Evolutionary conservation across 2,329 filamentous ascomycete species (phyloP), one percentile per base, ranked within the genome.

Genomic region (Fusarium odoratissimum): DNA sequence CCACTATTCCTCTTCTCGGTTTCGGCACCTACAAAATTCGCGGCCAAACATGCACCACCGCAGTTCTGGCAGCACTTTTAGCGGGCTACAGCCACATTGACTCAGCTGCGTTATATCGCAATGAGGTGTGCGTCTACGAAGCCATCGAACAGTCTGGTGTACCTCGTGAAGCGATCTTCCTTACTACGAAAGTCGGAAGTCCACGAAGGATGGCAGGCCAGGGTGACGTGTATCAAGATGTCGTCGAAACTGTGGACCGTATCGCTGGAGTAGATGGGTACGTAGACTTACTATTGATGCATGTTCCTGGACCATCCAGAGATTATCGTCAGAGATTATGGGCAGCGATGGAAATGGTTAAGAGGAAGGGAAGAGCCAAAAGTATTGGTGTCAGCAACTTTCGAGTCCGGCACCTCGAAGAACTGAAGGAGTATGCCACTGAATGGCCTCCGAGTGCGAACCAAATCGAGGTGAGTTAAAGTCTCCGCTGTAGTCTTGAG

Each of bases 351-450:
- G 91, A 93, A 81, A 87, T 83, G 78, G 80, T 92, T 44, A 83
- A 89, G 66, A 82, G 84, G 19, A 87, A 90, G 71, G 91, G 91
- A 9, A 89, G 85, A 72, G 86, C 88, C 45, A 89, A 86, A 80
- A 87, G 86, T 41, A 93, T 94, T 75, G 92, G 92, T 0, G 91
- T 94, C 58, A 92, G 91, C 79, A 94, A 94, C 77, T 94, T 89
- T 75, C 90, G 91, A 5, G 86, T 91, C 52, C 85, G 86, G 46
- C 90, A 93, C 77, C 88, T 94, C 30, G 88, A 94, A 77, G 90
- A 92, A 80, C 85, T 94, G 84, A 91, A 89, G 79, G 79, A 80
- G 33, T 91, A 89, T 79, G 91, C 91, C n/a, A 87, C 86, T 51
- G 82, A 88, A 6, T 93, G 88, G 87, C 91, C 91, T 54, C 92